Conservation (phyloP, 2,329 filamentous ascomycete species). For the Tolypocladium ophioglossoides region DNA sequence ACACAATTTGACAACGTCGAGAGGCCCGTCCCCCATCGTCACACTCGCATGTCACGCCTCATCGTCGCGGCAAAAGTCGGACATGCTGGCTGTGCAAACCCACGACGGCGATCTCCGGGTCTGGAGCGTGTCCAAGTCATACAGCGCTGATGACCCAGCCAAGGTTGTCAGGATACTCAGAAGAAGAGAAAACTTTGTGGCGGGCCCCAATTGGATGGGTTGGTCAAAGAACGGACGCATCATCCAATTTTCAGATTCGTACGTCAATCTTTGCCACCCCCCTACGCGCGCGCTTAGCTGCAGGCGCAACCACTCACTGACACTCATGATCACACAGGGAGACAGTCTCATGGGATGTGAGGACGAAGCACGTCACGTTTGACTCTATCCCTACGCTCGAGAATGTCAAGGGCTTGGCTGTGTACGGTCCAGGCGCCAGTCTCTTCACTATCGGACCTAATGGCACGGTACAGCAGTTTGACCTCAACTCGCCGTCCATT, state of each 20-base stretch:
- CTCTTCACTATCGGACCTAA: constrained; percentile 85
- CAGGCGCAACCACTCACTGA: constrained; percentile 19
- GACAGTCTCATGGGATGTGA: constrained; percentile 91
- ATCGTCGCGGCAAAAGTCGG: constrained; percentile 88
- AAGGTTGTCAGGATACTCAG: constrained; percentile 85
- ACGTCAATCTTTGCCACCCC: constrained; percentile 29
- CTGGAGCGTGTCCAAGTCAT: constrained; percentile 87
- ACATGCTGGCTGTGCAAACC: constrained; percentile 93
- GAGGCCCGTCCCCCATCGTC: constrained; percentile 77
- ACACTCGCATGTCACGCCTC: constrained; percentile 92
- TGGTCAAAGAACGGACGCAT: constrained; percentile 99
- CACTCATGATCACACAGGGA: constrained; percentile 43
- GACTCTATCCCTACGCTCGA: constrained; percentile 80
- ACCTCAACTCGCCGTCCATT: constrained; percentile 70
- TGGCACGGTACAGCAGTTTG: constrained; percentile 89
- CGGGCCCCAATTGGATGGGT: constrained; percentile 86
- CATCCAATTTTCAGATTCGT: constrained; percentile 86
- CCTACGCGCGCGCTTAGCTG: constrained; percentile 37
- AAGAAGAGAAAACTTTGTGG: constrained; percentile 59
- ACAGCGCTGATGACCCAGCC: constrained; percentile 61
- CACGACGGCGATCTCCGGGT: constrained; percentile 86
- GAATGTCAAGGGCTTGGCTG: constrained; percentile 69
- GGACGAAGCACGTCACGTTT: constrained; percentile 92
- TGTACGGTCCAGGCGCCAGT: constrained; percentile 82
- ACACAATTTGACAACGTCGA: constrained; percentile 78